These are phyloP conservation scores for Fagopyrum homotropicum DNA, from an alignment of 148 eudicot genomes.

Conservation along the genomic window DNA sequence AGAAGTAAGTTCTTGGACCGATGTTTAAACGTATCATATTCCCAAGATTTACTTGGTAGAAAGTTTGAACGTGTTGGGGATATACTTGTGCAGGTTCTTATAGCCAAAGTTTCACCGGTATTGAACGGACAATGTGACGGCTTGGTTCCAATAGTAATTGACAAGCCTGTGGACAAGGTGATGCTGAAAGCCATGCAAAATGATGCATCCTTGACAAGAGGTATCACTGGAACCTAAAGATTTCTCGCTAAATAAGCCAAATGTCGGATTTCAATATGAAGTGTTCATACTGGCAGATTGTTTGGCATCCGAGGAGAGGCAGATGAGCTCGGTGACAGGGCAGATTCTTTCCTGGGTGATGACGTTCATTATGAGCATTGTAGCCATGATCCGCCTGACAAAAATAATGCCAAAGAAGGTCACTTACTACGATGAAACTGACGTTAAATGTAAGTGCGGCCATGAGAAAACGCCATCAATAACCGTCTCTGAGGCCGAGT, in stretches of 20 bases:
- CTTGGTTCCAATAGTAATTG: background rate
- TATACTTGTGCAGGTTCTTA: background rate
- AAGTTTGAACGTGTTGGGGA: background rate
- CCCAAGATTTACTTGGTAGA: background rate
- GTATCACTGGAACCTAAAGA: background rate
- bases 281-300: background rate
- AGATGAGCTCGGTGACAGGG: background rate
- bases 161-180: slow-evolving; percentile 11
- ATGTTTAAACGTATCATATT: too few relatives aligned
- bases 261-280: too few relatives aligned
- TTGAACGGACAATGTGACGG: background rate
- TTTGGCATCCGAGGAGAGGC: background rate
- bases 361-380: background rate
- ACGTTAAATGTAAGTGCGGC: background rate
- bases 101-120: background rate
- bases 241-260: too few relatives aligned
- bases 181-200: background rate
- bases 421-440: background rate
- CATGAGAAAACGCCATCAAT: slow-evolving; percentile 30
- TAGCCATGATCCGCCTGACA: background rate
- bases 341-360: background rate
- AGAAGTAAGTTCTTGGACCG: background rate
- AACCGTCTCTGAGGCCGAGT: slow-evolving; percentile 46
- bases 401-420: background rate
- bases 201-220: background rate